Conservation (phyloP, 208 protist genomes). For the Leishmania amazonensis region DNA sequence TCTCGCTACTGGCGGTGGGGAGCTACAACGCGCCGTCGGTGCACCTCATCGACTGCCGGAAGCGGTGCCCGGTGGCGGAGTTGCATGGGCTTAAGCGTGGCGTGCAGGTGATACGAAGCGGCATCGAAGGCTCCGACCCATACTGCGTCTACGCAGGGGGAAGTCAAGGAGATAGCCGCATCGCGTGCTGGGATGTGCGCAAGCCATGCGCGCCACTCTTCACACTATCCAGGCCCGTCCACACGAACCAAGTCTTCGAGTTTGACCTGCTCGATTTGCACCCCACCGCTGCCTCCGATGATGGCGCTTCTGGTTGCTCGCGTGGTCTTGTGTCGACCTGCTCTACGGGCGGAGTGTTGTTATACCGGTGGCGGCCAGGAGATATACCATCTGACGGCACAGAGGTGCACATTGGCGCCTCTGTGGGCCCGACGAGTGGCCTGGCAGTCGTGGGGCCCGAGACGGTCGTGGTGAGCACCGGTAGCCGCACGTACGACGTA, state of each 20-base stretch:
- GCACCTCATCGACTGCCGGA: constrained; percentile 65
- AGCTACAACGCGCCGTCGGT: constrained; percentile 56
- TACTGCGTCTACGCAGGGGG: constrained; percentile 28
- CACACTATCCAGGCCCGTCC: constrained; percentile 29
- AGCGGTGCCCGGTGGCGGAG: constrained; percentile 45
- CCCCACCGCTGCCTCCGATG: not conserved
- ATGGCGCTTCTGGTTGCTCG: not conserved
- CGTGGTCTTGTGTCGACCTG: constrained; percentile 48
- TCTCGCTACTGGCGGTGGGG: constrained; percentile 44
- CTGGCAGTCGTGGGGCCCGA: constrained; percentile 13
- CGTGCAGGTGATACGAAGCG: constrained; percentile 29
- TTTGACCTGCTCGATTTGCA: constrained; percentile 39
- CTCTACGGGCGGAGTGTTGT: constrained; percentile 42
- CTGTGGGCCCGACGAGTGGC: constrained; percentile 25
- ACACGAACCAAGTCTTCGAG: constrained; percentile 54
- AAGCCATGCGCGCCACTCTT: constrained; percentile 32
- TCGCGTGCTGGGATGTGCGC: constrained; percentile 76
- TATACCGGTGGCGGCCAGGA: constrained; percentile 33
- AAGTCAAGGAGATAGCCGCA: constrained; percentile 41
- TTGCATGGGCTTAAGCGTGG: constrained; percentile 35
- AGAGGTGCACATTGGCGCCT: constrained; percentile 1
- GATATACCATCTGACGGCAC: not conserved
- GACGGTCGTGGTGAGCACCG: constrained; percentile 23
- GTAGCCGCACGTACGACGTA: constrained; percentile 10
- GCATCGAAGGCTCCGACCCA: constrained; percentile 22